Percentiles rank a stretch among this genome's conserved stretches.
phyloP scores from a whole-genome alignment of 768 basidiomycete genomes.

The Xerocomellus intermedius region DNA sequence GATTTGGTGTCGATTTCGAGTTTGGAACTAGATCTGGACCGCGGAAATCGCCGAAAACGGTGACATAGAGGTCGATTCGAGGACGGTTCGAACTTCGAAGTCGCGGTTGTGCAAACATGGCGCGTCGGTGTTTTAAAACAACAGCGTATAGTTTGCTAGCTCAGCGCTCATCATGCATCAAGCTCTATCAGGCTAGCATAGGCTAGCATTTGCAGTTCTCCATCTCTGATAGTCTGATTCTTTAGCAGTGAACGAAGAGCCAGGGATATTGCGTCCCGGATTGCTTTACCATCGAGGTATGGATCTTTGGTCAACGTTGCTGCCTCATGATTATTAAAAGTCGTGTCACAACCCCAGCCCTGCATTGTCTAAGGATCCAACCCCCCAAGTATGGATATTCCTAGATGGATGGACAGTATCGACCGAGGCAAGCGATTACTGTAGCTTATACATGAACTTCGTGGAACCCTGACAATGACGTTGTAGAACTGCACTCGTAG shows the following conservation, averaged over 20 bases:
- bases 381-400: slow-evolving; percentile 70
- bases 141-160: no score
- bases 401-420: slow-evolving; percentile 95
- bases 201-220: neutral
- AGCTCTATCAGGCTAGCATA: no score
- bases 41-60: no score
- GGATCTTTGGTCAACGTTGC: no score
- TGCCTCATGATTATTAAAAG: neutral
- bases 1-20: no score
- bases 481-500: slow-evolving; percentile 73
- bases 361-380: slow-evolving; percentile 73
- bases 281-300: no score
- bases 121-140: no score
- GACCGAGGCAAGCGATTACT: slow-evolving; percentile 57
- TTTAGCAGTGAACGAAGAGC: slow-evolving; percentile 72
- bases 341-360: slow-evolving; percentile 45
- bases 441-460: neutral
- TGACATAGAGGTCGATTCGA: no score
- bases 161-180: no score
- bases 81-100: no score
- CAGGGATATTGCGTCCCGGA: slow-evolving; percentile 82
- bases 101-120: no score
- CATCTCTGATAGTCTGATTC: neutral
- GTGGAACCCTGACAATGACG: neutral
- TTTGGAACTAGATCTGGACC: no score